Conservation (phyloP, 2,329 filamentous ascomycete genomes). For the Arachnopeziza araneosa region DNA sequence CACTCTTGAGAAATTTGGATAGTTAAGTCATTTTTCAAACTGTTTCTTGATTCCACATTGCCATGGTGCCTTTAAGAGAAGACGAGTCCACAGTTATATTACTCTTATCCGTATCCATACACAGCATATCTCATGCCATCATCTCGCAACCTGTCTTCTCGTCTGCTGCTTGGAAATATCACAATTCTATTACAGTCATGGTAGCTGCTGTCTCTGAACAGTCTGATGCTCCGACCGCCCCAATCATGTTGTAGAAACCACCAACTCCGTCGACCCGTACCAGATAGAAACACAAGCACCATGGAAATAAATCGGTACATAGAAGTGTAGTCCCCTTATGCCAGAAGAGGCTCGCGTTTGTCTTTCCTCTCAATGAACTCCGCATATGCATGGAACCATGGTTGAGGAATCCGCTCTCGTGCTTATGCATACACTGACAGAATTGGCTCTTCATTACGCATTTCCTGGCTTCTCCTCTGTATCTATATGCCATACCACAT, state of each 20-base stretch:
- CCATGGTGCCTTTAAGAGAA: neutral
- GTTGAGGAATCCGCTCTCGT: conserved; percentile 16
- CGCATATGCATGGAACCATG: conserved; percentile 30
- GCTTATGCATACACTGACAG: conserved; percentile 13
- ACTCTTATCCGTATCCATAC: neutral
- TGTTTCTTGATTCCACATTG: neutral
- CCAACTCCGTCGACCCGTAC: neutral
- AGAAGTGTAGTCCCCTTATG: neutral
- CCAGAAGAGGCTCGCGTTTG: neutral
- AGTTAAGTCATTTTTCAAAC: neutral
- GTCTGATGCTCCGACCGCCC: neutral
- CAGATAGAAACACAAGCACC: neutral
- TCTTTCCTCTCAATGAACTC: conserved; percentile 17
- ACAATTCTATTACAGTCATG: conserved; percentile 27
- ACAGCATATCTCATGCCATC: neutral
- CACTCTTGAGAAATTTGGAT: neutral
- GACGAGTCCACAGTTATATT: neutral
- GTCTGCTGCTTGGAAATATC: conserved; percentile 8
- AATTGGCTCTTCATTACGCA: conserved; percentile 16
- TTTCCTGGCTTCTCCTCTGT: conserved; percentile 93
- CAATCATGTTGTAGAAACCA: neutral
- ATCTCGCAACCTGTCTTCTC: neutral
- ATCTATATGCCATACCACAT: conserved; percentile 98
- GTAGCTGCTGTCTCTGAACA: conserved; percentile 1
- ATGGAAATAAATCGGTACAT: neutral